phyloP scores from a whole-genome alignment of 257 asterid genomes.

The Leptodermis oblonga region DNA sequence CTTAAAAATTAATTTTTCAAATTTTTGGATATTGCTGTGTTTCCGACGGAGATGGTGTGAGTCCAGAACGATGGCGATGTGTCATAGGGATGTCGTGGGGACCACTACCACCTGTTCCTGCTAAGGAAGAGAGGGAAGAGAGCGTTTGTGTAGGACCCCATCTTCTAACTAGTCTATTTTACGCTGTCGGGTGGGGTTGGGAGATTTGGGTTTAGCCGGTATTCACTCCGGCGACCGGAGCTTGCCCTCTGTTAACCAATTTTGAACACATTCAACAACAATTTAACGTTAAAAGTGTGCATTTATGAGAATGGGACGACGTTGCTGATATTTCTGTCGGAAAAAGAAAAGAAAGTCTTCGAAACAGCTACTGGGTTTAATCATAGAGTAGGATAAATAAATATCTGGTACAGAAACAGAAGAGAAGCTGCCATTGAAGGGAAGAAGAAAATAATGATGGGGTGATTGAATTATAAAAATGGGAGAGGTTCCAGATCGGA shows the following conservation, averaged over 20 bases:
- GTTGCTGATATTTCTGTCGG: not conserved
- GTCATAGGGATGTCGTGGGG: slow-evolving; percentile 25
- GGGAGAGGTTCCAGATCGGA: slow-evolving; percentile 9
- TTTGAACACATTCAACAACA: not conserved
- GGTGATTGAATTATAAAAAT: not conserved
- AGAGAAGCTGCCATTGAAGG: not conserved
- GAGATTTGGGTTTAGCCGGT: not conserved
- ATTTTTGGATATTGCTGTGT: slow-evolving; percentile 18
- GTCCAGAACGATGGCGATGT: slow-evolving; percentile 27
- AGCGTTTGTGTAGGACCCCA: slow-evolving; percentile 29
- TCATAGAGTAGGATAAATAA: not conserved
- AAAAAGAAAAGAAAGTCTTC: not conserved
- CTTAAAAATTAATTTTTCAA: too few species aligned
- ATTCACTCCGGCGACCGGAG: not conserved
- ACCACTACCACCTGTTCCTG: slow-evolving; percentile 34
- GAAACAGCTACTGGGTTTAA: not conserved
- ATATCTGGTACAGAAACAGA: not conserved
- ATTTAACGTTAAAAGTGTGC: not conserved
- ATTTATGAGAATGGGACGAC: not conserved
- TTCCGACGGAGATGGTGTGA: slow-evolving; percentile 22
- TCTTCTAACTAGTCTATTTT: slow-evolving; percentile 18
- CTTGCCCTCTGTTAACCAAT: not conserved
- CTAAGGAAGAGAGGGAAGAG: slow-evolving; percentile 23
- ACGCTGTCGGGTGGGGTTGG: not conserved
- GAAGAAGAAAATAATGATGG: not conserved